These are phyloP conservation scores for Volutella citrinella DNA, from an alignment of 2,329 filamentous ascomycete genomes.

Conservation along the genomic window DNA sequence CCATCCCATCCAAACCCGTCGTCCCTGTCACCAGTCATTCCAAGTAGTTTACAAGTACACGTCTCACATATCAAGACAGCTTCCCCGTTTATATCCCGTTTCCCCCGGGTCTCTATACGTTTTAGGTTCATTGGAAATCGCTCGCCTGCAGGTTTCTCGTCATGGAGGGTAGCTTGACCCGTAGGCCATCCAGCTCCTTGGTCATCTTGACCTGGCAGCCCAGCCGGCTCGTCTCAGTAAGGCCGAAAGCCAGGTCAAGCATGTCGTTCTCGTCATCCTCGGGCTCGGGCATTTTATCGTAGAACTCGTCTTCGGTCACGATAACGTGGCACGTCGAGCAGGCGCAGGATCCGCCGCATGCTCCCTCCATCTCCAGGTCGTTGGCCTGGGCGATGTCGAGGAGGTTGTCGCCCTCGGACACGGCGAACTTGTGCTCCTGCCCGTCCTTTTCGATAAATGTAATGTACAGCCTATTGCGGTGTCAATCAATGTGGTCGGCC, in stretches of 20 bases:
- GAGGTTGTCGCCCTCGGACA: conserved; percentile 84
- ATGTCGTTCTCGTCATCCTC: conserved; percentile 85
- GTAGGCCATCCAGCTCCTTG: conserved; percentile 82
- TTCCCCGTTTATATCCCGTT: conserved; percentile 10
- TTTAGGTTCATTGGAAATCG: conserved; percentile 62
- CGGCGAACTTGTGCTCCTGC: conserved; percentile 70
- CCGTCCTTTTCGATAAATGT: conserved; percentile 94
- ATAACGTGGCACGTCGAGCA: conserved; percentile 94
- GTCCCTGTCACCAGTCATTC: conserved; percentile 19
- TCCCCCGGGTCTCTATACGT: conserved; percentile 3
- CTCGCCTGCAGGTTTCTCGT: conserved; percentile 94
- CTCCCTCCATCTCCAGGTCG: conserved; percentile 97
- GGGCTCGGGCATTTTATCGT: conserved; percentile 74
- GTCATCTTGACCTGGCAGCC: conserved; percentile 92
- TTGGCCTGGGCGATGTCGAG: conserved; percentile 92
- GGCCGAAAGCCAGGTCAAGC: conserved; percentile 84
- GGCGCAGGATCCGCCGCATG: conserved; percentile 90
- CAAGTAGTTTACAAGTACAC: conserved; percentile 28
- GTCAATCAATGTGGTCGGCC: conserved; percentile 5
- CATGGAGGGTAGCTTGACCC: conserved; percentile 85
- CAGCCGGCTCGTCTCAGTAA: conserved; percentile 79
- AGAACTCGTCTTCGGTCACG: conserved; percentile 68
- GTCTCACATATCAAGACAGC: conserved; percentile 16
- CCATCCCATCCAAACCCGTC: conserved; percentile 22
- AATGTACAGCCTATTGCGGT: conserved; percentile 65